Percentiles rank a stretch among this genome's conserved stretches.
Evolutionary conservation across 129 eudicot species (phyloP).

Genomic region (Flaveria ramosissima): DNA sequence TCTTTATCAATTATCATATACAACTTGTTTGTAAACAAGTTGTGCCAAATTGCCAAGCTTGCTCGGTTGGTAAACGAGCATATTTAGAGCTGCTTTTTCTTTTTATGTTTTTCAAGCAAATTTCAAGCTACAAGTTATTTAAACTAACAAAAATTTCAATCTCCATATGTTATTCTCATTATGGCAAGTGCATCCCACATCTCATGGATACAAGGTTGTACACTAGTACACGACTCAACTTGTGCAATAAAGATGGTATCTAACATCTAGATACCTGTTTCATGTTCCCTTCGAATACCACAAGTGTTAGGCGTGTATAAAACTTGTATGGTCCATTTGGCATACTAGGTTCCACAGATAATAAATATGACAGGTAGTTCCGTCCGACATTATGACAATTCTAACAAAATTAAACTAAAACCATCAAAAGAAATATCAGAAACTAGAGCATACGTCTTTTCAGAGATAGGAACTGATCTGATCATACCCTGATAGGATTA

Average conservation of each 20-base stretch:
- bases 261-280: slow-evolving; percentile 1
- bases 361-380: background rate
- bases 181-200: background rate
- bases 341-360: background rate
- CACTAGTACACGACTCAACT: background rate
- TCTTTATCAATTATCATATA: too few relatives aligned
- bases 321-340: background rate
- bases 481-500: background rate
- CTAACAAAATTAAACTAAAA: background rate
- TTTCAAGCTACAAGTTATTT: too few relatives aligned
- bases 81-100: too few relatives aligned
- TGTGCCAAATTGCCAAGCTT: too few relatives aligned
- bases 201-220: background rate
- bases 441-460: background rate
- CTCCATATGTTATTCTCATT: background rate
- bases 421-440: background rate
- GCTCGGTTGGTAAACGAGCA: too few relatives aligned
- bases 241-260: slow-evolving; percentile 6
- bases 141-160: background rate
- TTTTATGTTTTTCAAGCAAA: too few relatives aligned
- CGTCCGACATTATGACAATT: background rate
- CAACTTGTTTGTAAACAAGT: too few relatives aligned
- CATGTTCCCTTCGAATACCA: background rate
- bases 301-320: background rate
- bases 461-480: slow-evolving; percentile 5